These are phyloP conservation scores for Aspergillus brasiliensis DNA, from an alignment of 2,329 filamentous ascomycete species.

Conservation along the genomic window DNA sequence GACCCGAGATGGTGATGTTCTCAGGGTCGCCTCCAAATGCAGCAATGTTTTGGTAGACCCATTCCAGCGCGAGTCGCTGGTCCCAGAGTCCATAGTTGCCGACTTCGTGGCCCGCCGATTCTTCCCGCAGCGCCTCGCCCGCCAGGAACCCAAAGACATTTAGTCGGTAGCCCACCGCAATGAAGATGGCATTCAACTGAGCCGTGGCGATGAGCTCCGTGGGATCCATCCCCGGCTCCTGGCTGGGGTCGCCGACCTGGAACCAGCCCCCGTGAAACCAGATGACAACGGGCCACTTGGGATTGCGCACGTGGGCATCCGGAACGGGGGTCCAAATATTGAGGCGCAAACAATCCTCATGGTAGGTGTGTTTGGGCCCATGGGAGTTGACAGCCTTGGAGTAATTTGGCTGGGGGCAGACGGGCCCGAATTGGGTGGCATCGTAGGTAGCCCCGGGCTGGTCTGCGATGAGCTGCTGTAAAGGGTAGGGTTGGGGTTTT, in stretches of 20 bases:
- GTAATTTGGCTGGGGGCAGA: conserved; percentile 46
- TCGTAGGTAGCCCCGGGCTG: conserved; percentile 35
- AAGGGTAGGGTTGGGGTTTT: conserved; percentile 38
- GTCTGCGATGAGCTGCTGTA: conserved; percentile 30
- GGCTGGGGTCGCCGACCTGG: conserved; percentile 49
- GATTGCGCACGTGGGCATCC: conserved; percentile 9
- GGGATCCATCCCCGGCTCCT: conserved; percentile 47
- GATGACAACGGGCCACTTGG: conserved; percentile 36
- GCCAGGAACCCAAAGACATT: conserved; percentile 55
- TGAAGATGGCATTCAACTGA: conserved; percentile 43
- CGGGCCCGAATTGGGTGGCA: conserved; percentile 39
- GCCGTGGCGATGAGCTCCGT: conserved; percentile 42
- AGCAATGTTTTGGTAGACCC: conserved; percentile 53
- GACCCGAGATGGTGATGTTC: conserved; percentile 50
- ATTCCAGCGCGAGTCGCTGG: conserved; percentile 54
- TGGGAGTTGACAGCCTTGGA: conserved; percentile 20
- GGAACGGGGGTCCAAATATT: conserved; percentile 53
- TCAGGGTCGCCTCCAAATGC: conserved; percentile 49
- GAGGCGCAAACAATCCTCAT: conserved; percentile 54
- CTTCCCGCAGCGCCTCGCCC: conserved; percentile 40
- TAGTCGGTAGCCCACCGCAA: conserved; percentile 52
- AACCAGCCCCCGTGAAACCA: conserved; percentile 51
- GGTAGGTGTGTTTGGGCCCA: conserved; percentile 28
- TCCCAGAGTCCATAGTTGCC: conserved; percentile 52
- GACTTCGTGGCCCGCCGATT: conserved; percentile 25